phyloP scores from a whole-genome alignment of 176 grass and related monocot species.

The Carex scoparia region DNA sequence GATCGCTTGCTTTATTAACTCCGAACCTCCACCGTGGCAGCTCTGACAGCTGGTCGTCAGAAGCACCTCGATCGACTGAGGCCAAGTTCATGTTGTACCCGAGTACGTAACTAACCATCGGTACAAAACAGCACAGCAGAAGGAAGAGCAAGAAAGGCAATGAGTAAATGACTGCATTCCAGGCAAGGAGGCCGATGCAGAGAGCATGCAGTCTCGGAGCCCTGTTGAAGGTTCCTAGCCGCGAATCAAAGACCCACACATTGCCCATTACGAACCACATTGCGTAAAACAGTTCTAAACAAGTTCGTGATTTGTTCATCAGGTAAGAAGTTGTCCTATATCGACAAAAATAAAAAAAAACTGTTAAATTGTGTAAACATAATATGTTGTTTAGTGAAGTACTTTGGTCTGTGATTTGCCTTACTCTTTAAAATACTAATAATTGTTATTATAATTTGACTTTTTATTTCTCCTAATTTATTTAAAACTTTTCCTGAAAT shows the following conservation, averaged over 20 bases:
- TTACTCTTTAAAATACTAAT: not conserved
- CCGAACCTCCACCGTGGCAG: slow-evolving; percentile 74
- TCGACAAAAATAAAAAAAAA: not conserved
- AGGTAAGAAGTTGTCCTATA: slow-evolving; percentile 55
- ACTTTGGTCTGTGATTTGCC: not conserved
- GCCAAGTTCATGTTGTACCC: slow-evolving; percentile 94
- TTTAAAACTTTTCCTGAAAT: not conserved
- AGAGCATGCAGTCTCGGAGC: slow-evolving; percentile 74
- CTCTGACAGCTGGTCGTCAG: slow-evolving; percentile 72
- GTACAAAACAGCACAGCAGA: slow-evolving; percentile 92
- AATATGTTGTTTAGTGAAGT: not conserved
- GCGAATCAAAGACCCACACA: slow-evolving; percentile 95
- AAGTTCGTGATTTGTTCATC: slow-evolving; percentile 77
- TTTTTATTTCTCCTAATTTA: not conserved
- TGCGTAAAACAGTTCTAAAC: slow-evolving; percentile 93
- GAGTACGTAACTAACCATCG: slow-evolving; percentile 54
- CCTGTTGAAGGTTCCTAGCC: slow-evolving; percentile 56
- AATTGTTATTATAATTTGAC: not conserved
- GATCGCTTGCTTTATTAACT: slow-evolving; percentile 21
- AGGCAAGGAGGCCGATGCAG: slow-evolving; percentile 68
- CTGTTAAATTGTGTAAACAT: not conserved
- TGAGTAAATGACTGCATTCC: slow-evolving; percentile 89
- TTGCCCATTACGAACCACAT: slow-evolving; percentile 99
- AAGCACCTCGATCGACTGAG: slow-evolving; percentile 61
- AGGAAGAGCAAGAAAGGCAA: slow-evolving; percentile 95